Conservation (phyloP, 2,329 filamentous ascomycete genomes). For the Talaromyces sp. region DNA sequence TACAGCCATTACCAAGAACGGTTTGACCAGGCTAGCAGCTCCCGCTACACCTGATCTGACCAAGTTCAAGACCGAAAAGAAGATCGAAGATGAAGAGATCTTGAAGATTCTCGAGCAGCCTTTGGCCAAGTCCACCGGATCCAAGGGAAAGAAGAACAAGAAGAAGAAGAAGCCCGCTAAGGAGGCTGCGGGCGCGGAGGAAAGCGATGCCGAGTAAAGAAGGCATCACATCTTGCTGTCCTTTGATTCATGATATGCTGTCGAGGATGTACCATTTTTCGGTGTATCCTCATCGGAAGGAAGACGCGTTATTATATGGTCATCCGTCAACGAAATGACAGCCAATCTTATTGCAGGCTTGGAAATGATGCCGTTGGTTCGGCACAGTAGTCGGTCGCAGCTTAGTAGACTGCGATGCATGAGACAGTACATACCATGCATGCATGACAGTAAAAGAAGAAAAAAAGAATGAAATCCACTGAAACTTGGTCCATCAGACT, state of each 20-base stretch:
- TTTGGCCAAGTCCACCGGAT: slow-evolving; percentile 53
- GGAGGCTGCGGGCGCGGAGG: slow-evolving; percentile 41
- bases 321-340: slow-evolving; percentile 3
- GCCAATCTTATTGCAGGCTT: slow-evolving; percentile 6
- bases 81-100: slow-evolving; percentile 89
- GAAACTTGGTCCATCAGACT: not conserved
- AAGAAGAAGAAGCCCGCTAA: slow-evolving; percentile 69
- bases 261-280: not conserved
- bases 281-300: not conserved
- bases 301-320: not conserved
- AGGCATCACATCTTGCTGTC: slow-evolving; percentile 18
- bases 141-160: slow-evolving; percentile 84
- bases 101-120: slow-evolving; percentile 86
- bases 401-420: slow-evolving; percentile 5
- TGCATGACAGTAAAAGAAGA: slow-evolving; percentile 3
- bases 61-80: slow-evolving; percentile 93
- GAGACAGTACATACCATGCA: slow-evolving; percentile 12
- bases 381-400: slow-evolving; percentile 5
- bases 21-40: slow-evolving; percentile 77
- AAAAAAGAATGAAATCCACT: not conserved
- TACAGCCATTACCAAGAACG: slow-evolving; percentile 96
- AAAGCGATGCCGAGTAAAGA: slow-evolving; percentile 40
- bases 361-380: slow-evolving; percentile 1
- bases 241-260: slow-evolving; percentile 15
- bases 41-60: slow-evolving; percentile 72